Evolutionary conservation across 345 rosid species (phyloP).

Genomic region (Acer saccharum): DNA sequence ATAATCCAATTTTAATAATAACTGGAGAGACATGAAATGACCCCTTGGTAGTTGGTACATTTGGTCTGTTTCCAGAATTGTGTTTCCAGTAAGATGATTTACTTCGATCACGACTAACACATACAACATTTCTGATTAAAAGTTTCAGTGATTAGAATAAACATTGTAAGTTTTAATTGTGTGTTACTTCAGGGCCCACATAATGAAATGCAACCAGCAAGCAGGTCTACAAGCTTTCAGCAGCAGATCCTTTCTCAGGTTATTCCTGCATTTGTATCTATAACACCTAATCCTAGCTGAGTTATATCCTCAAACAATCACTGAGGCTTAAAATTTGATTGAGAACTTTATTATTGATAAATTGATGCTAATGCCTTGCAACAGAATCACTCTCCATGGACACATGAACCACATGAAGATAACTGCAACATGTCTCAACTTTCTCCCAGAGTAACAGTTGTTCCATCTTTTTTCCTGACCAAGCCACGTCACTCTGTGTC

Average conservation of each 20-base stretch:
- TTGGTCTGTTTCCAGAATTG: background rate
- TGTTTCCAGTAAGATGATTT: background rate
- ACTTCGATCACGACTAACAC: background rate
- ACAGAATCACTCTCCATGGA: constrained; percentile 27
- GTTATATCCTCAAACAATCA: background rate
- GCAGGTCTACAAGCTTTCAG: constrained; percentile 11
- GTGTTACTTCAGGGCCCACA: constrained; percentile 19
- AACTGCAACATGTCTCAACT: constrained; percentile 15
- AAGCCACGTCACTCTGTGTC: constrained; percentile 11
- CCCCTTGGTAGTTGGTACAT: background rate
- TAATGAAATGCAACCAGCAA: constrained; percentile 19
- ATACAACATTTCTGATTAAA: background rate
- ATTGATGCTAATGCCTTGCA: constrained; percentile 19
- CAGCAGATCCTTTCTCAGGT: constrained; percentile 33
- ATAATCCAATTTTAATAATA: background rate
- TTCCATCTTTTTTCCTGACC: constrained; percentile 26
- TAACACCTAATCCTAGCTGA: background rate
- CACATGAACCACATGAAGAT: constrained; percentile 17
- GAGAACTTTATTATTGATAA: background rate
- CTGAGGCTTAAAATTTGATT: constrained; percentile 5
- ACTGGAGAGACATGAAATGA: background rate
- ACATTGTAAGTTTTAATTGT: background rate
- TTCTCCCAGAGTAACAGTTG: constrained; percentile 24
- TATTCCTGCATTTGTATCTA: constrained; percentile 10
- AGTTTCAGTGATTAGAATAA: background rate